Conservation (phyloP, 495 filamentous ascomycete species). For the Margaritispora aquatica region DNA sequence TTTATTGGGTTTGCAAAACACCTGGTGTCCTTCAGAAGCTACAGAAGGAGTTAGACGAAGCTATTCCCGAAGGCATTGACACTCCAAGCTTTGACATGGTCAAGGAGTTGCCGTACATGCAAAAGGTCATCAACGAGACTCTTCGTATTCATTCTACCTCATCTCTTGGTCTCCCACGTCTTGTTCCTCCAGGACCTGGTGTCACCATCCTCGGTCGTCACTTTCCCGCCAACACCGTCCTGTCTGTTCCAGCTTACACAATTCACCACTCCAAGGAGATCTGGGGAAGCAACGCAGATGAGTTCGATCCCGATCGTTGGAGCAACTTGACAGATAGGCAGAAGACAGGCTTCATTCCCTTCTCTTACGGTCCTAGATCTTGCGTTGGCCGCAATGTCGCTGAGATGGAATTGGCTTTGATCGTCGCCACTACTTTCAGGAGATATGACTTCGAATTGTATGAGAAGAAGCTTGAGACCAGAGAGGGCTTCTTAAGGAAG, state of each 20-base stretch:
- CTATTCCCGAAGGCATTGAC: conserved; percentile 48
- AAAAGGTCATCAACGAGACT: conserved; percentile 79
- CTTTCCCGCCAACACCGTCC: conserved; percentile 69
- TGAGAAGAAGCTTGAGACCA: conserved; percentile 67
- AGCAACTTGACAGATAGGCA: conserved; percentile 52
- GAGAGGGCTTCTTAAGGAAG: conserved; percentile 89
- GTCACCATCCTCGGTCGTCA: conserved; percentile 45
- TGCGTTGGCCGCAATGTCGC: conserved; percentile 86
- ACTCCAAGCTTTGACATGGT: conserved; percentile 69
- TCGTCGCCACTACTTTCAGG: conserved; percentile 68
- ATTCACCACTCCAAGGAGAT: conserved; percentile 78
- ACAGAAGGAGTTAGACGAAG: conserved; percentile 65
- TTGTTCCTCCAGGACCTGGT: conserved; percentile 51
- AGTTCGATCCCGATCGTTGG: conserved; percentile 79
- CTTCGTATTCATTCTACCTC: conserved; percentile 88
- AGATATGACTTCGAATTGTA: conserved; percentile 69
- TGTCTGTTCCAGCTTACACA: conserved; percentile 81
- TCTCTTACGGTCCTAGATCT: conserved; percentile 71
- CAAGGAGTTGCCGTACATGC: conserved; percentile 70
- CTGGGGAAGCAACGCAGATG: conserved; percentile 77
- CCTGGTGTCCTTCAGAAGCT: conserved; percentile 66
- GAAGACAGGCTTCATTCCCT: conserved; percentile 79
- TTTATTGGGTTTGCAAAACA: conserved; percentile 68
- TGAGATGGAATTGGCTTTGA: conserved; percentile 88
- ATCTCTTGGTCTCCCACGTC: conserved; percentile 78